Conservation (phyloP, 2,329 filamentous ascomycete species). For the Pezicula carpinea region DNA sequence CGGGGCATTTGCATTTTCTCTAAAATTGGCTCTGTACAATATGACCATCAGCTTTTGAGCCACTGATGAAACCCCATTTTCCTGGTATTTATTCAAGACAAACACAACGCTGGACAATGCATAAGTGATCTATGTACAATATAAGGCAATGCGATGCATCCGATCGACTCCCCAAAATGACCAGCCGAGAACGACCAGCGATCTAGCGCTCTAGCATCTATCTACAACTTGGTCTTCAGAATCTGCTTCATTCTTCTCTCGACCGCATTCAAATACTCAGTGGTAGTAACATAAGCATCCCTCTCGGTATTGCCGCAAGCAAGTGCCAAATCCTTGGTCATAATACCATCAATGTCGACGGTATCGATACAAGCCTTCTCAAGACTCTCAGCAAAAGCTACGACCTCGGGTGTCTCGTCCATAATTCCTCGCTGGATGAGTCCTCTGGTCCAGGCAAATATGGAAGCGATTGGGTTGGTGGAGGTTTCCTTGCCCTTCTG, state of each 20-base stretch:
- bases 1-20: no score
- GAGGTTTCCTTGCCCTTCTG: conserved; percentile 97
- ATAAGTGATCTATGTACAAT: conserved; percentile 8
- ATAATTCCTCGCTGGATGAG: conserved; percentile 89
- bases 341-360: conserved; percentile 88
- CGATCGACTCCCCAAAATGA: no score
- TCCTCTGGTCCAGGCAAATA: conserved; percentile 98
- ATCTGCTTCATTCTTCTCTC: conserved; percentile 81
- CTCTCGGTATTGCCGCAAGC: conserved; percentile 84
- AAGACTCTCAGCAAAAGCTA: conserved; percentile 84
- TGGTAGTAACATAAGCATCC: conserved; percentile 84
- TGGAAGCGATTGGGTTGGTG: conserved; percentile 97
- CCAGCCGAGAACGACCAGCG: no score
- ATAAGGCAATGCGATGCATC: conserved; percentile 2
- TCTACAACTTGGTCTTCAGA: conserved; percentile 70
- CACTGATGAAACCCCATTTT: not conserved
- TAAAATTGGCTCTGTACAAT: no score
- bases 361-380: conserved; percentile 94
- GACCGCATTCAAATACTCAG: conserved; percentile 86
- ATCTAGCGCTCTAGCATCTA: not conserved
- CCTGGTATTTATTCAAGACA: conserved; percentile 1
- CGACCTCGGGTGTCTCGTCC: conserved; percentile 86
- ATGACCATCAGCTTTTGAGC: conserved; percentile 7
- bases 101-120: conserved; percentile 3
- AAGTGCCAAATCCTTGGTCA: conserved; percentile 99